Conservation (phyloP, 805 yeast genomes). For the Candida ovalis region DNA sequence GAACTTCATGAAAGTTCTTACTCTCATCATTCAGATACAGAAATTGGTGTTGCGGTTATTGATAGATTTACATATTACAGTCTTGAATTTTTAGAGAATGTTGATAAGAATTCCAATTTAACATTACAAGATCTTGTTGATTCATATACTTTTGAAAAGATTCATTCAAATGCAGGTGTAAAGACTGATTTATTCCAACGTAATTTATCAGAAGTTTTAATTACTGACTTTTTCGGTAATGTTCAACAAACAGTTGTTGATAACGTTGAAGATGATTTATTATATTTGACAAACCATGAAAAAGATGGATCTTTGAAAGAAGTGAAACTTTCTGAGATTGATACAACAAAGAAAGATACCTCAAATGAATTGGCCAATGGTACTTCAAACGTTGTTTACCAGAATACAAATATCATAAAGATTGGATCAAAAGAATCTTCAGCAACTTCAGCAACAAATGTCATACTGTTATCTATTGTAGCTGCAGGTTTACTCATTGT, state of each 20-base stretch:
- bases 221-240: constrained; percentile 94
- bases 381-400: constrained; percentile 2
- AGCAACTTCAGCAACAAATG: background rate
- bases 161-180: constrained; percentile 93
- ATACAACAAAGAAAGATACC: background rate
- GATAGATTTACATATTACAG: constrained; percentile 94
- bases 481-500: background rate
- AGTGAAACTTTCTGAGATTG: background rate
- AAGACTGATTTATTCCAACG: constrained; percentile 74
- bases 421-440: constrained; percentile 6
- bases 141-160: constrained; percentile 76
- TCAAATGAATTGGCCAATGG: background rate
- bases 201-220: constrained; percentile 60
- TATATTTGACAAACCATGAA: constrained; percentile 35
- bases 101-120: constrained; percentile 67
- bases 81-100: constrained; percentile 76
- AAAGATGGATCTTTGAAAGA: constrained; percentile 19
- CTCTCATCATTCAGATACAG: constrained; percentile 93
- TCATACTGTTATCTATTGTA: background rate
- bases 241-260: constrained; percentile 71
- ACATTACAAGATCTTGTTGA: constrained; percentile 84
- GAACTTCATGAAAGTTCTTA: constrained; percentile 84
- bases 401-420: constrained; percentile 9
- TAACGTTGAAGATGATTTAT: constrained; percentile 46
- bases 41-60: constrained; percentile 95